Percentiles rank a stretch among this genome's conserved stretches.
Conservation (phyloP, 345 rosid genomes). For the Zanthoxylum bungeanum region DNA sequence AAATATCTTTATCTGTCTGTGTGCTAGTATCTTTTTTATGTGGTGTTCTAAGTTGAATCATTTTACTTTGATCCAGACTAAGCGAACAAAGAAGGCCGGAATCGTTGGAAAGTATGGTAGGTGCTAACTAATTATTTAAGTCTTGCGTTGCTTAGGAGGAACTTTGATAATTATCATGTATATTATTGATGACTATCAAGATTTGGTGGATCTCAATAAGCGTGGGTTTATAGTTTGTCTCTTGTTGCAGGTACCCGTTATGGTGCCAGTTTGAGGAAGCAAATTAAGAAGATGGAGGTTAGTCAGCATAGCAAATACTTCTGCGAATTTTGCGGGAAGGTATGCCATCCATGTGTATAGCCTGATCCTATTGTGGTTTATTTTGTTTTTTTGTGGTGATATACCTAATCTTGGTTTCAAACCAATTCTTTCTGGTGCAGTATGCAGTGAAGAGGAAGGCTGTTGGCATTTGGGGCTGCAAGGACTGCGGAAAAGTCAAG, state of each 20-base stretch:
- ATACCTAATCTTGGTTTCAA: neutral
- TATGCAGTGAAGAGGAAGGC: constrained; percentile 93
- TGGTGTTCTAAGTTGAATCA: neutral
- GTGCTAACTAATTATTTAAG: constrained; percentile 1
- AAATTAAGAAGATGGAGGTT: constrained; percentile 89
- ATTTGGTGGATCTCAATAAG: neutral
- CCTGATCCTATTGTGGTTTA: neutral
- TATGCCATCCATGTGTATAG: constrained; percentile 12
- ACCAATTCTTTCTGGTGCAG: constrained; percentile 25
- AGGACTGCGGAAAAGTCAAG: constrained; percentile 93
- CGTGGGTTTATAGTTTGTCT: neutral
- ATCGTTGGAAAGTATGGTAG: constrained; percentile 59
- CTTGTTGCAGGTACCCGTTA: constrained; percentile 59
- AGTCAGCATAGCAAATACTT: constrained; percentile 84
- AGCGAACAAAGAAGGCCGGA: constrained; percentile 72
- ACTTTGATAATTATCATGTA: neutral
- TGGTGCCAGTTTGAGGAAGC: constrained; percentile 89
- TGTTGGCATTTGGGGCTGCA: constrained; percentile 98
- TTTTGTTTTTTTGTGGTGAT: neutral
- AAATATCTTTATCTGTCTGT: neutral
- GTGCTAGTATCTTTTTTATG: neutral
- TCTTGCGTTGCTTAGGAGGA: neutral
- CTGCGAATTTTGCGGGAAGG: constrained; percentile 91
- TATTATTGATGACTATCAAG: neutral
- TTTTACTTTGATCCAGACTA: constrained; percentile 37